Percentiles rank a stretch among this genome's conserved stretches.
Conservation (phyloP, 139 green algal genomes). For the Gonium pectorale region DNA sequence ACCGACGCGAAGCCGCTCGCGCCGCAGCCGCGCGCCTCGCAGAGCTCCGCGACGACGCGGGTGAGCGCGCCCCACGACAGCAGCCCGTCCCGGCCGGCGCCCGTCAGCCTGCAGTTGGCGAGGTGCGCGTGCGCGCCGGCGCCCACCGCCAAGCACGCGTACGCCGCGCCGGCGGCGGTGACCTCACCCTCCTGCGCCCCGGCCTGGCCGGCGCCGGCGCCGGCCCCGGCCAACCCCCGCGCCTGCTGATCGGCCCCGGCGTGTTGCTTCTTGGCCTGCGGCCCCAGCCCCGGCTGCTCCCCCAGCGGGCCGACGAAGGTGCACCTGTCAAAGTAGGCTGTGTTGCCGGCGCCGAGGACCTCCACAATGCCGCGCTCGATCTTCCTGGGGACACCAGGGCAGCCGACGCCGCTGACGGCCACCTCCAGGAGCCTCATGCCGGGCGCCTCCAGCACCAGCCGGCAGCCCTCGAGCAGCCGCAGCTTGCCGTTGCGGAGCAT, state of each 20-base stretch:
- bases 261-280: neutral
- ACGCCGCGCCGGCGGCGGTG: neutral
- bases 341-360: neutral
- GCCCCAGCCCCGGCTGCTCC: neutral
- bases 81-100: conserved; percentile 14
- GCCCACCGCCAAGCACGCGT: neutral
- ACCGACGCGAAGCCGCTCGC: conserved; percentile 8
- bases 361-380: neutral
- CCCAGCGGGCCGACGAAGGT: neutral
- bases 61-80: neutral
- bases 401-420: neutral
- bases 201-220: too few species aligned
- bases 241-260: neutral
- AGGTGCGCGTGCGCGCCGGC: neutral
- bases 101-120: neutral
- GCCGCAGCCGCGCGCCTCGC: neutral
- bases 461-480: neutral
- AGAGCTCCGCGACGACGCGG: neutral
- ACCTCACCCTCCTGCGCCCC: too few species aligned
- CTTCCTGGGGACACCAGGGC: neutral
- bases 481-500: conserved; percentile 7
- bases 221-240: neutral
- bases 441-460: neutral
- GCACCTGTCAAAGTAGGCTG: neutral
- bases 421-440: neutral